Evolutionary conservation across 2,329 filamentous ascomycete genomes (phyloP).

Genomic region (Colletotrichum plurivorum): DNA sequence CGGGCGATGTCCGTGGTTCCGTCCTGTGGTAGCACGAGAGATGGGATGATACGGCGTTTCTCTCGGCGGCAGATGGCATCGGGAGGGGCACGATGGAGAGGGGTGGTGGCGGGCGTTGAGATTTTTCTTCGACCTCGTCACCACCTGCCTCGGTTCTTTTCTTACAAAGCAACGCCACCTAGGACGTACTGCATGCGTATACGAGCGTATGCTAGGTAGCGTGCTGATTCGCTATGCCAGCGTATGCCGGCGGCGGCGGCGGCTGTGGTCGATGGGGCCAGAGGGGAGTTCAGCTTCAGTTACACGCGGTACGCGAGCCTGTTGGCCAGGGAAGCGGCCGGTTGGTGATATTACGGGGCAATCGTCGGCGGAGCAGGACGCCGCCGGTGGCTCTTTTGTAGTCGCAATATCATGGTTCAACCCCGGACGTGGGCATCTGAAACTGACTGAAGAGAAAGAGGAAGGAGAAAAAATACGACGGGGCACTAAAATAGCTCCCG

Average conservation of each 20-base stretch:
- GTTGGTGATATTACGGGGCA: neutral
- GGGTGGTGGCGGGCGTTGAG: too few species aligned
- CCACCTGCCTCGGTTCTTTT: neutral
- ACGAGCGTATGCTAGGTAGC: too few species aligned
- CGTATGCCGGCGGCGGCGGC: neutral
- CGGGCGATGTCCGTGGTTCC: conserved; percentile 8
- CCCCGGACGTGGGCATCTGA: neutral
- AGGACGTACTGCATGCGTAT: neutral
- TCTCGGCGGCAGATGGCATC: neutral
- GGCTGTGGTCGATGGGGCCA: conserved; percentile 11
- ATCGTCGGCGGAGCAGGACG: neutral
- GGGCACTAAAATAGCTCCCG: neutral
- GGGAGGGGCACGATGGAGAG: too few species aligned
- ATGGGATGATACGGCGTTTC: conserved; percentile 13
- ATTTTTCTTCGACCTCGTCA: neutral
- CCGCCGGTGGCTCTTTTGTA: neutral
- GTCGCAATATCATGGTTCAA: neutral
- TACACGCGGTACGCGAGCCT: neutral
- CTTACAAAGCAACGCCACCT: neutral
- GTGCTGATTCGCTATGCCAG: neutral
- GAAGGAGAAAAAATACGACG: too few species aligned
- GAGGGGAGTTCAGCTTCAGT: neutral
- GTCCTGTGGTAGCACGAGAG: neutral
- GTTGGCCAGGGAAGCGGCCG: conserved; percentile 3
- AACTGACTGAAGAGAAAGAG: neutral